Base-by-base conservation (phyloP, 2,329 filamentous ascomycete genomes). In the Fusarium graminum region DNA sequence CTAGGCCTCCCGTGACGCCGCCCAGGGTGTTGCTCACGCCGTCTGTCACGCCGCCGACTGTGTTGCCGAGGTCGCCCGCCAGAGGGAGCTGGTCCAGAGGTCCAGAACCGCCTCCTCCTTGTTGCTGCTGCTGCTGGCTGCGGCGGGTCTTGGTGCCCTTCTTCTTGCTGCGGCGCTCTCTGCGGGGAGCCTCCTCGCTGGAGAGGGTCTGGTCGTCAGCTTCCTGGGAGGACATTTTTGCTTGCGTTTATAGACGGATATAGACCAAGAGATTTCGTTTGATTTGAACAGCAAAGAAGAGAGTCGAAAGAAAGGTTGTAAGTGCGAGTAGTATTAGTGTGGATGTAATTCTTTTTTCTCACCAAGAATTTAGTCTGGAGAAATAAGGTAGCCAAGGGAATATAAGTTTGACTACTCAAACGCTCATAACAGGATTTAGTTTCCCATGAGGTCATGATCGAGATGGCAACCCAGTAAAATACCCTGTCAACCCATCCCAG, bases 11-110 rank as follows among this genome's bases (percentile, higher is more conserved):
- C 16, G 79, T 77, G 14, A 82, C 73, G 64, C 74, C 72, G 54
- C 81, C 81, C 25, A 83, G 76, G 6, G 78, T 75, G 67, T 79
- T 77, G 22, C 79, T 78, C 34, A 79, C 80, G 46, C 78, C 76
- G 61, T 78, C 77, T n/a, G 80, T 80, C 30, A 79, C 80, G 45
- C 78, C 76, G 65, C 77, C 74, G 52, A 79, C 72, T 13, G 79
- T 74, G 47, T 77, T 76, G 65, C 74, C 74, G 4, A 77, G 68
- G 26, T 72, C 72, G 52, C 75, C 76, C 67, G 72, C 76, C 36
- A 81, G 72, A 40, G 75, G 74, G 38, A 81, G 75, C 55, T 74
- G 72, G 68, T 80, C 80, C 13, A 81, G 74, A 10, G 77, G 73
- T 25, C 71, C 70, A 7, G 66, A 65, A 0, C 55, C 55, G 14